phyloP scores from a whole-genome alignment of 257 asterid genomes.

The Avicennia marina region DNA sequence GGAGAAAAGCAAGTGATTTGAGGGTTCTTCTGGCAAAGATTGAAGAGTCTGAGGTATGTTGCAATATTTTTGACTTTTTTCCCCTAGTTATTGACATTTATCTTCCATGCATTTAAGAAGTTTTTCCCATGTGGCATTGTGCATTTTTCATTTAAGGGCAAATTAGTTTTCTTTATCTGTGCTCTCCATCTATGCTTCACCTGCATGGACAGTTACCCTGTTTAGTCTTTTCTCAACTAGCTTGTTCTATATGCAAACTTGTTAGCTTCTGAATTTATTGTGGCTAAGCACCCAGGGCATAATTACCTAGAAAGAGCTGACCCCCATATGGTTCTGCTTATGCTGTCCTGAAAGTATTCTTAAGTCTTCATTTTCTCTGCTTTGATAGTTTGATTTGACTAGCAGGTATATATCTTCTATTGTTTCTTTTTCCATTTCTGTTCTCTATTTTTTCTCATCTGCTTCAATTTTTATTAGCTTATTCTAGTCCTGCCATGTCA shows the following conservation, averaged over 20 bases:
- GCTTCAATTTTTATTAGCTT: constrained; percentile 1
- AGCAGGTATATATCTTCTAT: too few relatives aligned
- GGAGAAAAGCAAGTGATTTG: constrained; percentile 73
- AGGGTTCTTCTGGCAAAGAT: constrained; percentile 88
- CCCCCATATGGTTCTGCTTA: constrained; percentile 9
- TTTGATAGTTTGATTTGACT: too few relatives aligned
- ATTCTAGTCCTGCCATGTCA: constrained; percentile 1
- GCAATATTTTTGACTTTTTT: constrained; percentile 7
- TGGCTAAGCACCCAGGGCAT: not conserved
- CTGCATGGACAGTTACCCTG: constrained; percentile 4
- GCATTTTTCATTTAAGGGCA: not conserved
- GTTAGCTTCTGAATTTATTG: constrained; percentile 10
- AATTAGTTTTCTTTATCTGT: not conserved
- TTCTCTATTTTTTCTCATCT: not conserved
- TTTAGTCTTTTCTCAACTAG: constrained; percentile 6
- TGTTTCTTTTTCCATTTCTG: not conserved
- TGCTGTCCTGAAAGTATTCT: not conserved
- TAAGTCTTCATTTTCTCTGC: too few relatives aligned
- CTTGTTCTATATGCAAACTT: constrained; percentile 11
- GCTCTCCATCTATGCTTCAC: not conserved
- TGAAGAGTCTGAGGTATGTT: constrained; percentile 94
- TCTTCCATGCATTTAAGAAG: constrained; percentile 12
- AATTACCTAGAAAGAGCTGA: not conserved
- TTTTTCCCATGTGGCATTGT: not conserved
- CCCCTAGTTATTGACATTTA: constrained; percentile 5